Conservation (phyloP, 1,139 yeast species). For the Williopsis jadinii region DNA sequence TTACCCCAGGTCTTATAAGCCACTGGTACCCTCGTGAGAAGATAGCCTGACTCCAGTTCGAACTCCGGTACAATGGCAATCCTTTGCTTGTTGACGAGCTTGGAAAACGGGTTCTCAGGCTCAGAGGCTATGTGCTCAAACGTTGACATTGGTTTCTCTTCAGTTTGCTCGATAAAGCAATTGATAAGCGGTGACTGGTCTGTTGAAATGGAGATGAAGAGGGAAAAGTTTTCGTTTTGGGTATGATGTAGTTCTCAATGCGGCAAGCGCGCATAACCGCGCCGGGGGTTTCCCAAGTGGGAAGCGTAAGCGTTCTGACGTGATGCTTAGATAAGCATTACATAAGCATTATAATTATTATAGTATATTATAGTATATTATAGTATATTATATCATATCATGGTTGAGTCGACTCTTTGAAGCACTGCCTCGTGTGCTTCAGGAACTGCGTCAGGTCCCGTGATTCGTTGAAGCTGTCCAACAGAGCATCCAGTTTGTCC, state of each 20-base stretch:
- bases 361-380: too few relatives aligned
- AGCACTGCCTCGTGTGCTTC: conserved; percentile 27
- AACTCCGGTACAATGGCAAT: conserved; percentile 76
- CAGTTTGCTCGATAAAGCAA: background rate
- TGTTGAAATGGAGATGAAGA: too few relatives aligned
- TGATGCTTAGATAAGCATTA: too few relatives aligned
- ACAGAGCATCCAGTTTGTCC: conserved; percentile 21
- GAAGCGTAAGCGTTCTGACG: too few relatives aligned
- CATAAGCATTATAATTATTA: too few relatives aligned
- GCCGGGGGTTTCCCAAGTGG: too few relatives aligned
- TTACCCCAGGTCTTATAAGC: conserved; percentile 97
- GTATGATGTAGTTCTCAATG: too few relatives aligned
- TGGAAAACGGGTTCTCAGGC: conserved; percentile 56
- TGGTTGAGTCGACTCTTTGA: conserved; percentile 6
- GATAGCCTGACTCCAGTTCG: conserved; percentile 77
- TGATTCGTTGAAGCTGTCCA: conserved; percentile 30
- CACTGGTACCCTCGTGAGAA: conserved; percentile 68
- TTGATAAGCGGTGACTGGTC: too few relatives aligned
- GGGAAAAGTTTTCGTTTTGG: too few relatives aligned
- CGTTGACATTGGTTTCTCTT: background rate
- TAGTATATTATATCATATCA: too few relatives aligned
- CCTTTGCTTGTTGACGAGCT: conserved; percentile 71
- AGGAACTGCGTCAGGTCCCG: conserved; percentile 35
- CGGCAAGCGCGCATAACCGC: too few relatives aligned
- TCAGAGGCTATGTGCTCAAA: conserved; percentile 9